Percentiles rank a stretch among this genome's conserved stretches.
phyloP scores from a whole-genome alignment of 345 rosid genomes.

The Murraya paniculata region DNA sequence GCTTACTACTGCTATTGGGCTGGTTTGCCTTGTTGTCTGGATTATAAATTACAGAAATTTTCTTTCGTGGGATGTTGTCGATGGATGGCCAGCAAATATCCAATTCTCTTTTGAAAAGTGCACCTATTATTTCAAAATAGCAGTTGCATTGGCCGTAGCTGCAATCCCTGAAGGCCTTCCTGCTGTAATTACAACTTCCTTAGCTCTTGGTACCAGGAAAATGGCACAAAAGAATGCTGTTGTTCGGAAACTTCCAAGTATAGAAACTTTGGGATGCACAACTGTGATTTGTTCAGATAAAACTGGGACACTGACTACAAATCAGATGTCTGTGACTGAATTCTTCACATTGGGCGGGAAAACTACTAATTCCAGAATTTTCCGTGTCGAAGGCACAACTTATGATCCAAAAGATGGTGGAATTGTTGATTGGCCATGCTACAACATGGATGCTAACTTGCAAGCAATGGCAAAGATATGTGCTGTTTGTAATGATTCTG shows the following conservation, averaged over 20 bases:
- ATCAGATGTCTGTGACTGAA: constrained; percentile 87
- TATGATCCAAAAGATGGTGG: constrained; percentile 92
- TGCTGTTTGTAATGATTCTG: constrained; percentile 90
- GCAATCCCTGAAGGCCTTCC: constrained; percentile 98
- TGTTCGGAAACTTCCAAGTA: constrained; percentile 88
- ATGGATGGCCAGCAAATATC: constrained; percentile 71
- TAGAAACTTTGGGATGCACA: constrained; percentile 96
- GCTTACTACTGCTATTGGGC: constrained; percentile 72
- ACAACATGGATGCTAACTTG: constrained; percentile 83
- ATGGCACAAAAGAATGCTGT: constrained; percentile 96
- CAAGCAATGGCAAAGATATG: constrained; percentile 81
- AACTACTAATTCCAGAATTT: constrained; percentile 48
- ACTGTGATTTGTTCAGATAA: constrained; percentile 95
- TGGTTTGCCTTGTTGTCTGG: constrained; percentile 82
- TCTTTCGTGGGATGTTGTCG: constrained; percentile 66
- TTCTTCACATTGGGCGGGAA: constrained; percentile 77
- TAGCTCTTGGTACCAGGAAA: constrained; percentile 87
- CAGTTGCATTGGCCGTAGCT: constrained; percentile 92
- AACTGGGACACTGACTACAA: constrained; percentile 90
- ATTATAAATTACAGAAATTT: constrained; percentile 78
- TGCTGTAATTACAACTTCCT: constrained; percentile 85
- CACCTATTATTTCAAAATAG: constrained; percentile 91
- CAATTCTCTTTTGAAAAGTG: constrained; percentile 82
- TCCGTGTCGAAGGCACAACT: constrained; percentile 86
- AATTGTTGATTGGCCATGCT: constrained; percentile 79